Evolutionary conservation across 371 early-diverging fungal genomes (phyloP).

Genomic region (Apophysomyces variabilis): DNA sequence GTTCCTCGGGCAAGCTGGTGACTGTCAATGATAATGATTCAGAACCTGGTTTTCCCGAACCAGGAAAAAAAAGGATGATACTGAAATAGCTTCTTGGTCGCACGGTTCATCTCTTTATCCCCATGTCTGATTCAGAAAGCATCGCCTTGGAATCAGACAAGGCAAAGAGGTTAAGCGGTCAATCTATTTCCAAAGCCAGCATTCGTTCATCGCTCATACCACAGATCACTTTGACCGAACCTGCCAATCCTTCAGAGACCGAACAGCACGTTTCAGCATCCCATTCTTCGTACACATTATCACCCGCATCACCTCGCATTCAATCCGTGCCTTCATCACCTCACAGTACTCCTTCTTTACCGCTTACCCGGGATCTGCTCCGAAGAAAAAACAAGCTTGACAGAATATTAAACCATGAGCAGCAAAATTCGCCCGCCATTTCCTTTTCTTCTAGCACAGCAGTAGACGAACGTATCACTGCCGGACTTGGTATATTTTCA

Average conservation of each 20-base stretch:
- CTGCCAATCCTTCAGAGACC: constrained; percentile 10
- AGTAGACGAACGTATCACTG: constrained; percentile 43
- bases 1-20: not conserved
- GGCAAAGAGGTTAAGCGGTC: not conserved
- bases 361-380: constrained; percentile 50
- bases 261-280: constrained; percentile 15
- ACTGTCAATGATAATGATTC: constrained; percentile 2
- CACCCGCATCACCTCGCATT: constrained; percentile 13
- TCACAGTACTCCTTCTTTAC: constrained; percentile 27
- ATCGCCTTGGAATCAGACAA: constrained; percentile 15
- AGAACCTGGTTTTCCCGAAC: not conserved
- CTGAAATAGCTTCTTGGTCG: not conserved
- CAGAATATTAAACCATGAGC: constrained; percentile 24
- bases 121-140: constrained; percentile 30
- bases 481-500: constrained; percentile 38
- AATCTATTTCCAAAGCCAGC: constrained; percentile 3
- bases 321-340: constrained; percentile 3
- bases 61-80: not conserved
- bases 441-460: constrained; percentile 6
- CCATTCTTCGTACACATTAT: constrained; percentile 19
- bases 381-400: constrained; percentile 50
- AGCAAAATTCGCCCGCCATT: constrained; percentile 10
- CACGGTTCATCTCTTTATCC: constrained; percentile 9
- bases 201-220: constrained; percentile 28
- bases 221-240: constrained; percentile 44